Evolutionary conservation across 192 early-diverging fungal species (phyloP).

Genomic region (Mortierella claussenii): DNA sequence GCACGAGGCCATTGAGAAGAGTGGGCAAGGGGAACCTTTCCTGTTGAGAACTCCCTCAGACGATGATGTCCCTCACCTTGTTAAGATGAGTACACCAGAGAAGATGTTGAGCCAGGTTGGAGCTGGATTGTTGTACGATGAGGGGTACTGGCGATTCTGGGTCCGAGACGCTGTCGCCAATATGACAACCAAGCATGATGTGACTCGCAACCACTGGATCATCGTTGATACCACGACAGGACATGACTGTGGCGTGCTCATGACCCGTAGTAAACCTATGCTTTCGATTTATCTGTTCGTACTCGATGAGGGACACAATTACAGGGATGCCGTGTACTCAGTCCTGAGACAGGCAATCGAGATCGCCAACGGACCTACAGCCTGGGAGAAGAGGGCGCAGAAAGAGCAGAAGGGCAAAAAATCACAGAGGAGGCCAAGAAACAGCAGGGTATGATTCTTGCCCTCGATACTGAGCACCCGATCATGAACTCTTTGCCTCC

Average conservation of each 20-base stretch:
- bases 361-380: neutral
- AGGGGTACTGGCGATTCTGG: slow-evolving; percentile 16
- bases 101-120: slow-evolving; percentile 5
- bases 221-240: slow-evolving; percentile 23
- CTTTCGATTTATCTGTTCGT: slow-evolving; percentile 3
- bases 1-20: neutral
- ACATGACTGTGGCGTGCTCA: slow-evolving; percentile 17
- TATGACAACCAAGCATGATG: neutral
- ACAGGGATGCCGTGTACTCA: slow-evolving; percentile 18
- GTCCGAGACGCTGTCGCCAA: slow-evolving; percentile 1
- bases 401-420: neutral
- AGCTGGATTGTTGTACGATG: slow-evolving; percentile 13
- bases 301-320: slow-evolving; percentile 7
- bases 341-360: neutral
- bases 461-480: slow-evolving; percentile 16
- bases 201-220: neutral
- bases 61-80: slow-evolving; percentile 22
- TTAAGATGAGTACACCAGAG: slow-evolving; percentile 17
- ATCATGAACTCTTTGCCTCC: slow-evolving; percentile 8
- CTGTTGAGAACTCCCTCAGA: slow-evolving; percentile 1
- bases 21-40: slow-evolving; percentile 2
- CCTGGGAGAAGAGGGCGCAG: slow-evolving; percentile 2
- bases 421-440: neutral
- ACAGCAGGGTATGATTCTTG: neutral
- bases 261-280: neutral